A percentile compares a stretch with the other conserved stretches of the same genome.
These are phyloP conservation scores for Xylaria scruposa DNA, from an alignment of 495 filamentous ascomycete genomes.

Conservation along the genomic window DNA sequence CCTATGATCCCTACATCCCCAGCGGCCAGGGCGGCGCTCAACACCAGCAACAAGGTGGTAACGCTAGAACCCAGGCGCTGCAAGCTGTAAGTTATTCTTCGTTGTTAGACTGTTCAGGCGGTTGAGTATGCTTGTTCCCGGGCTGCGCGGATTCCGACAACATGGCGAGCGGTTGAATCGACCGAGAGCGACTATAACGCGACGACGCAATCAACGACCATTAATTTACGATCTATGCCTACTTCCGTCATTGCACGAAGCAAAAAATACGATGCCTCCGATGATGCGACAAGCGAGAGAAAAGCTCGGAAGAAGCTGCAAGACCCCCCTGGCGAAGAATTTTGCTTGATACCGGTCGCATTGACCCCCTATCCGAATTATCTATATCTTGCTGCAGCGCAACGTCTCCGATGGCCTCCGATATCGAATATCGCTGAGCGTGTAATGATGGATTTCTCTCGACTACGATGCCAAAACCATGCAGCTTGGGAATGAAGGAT, in stretches of 20 bases:
- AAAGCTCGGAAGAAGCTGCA: background rate
- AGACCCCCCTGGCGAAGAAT: background rate
- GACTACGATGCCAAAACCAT: background rate
- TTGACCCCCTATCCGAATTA: background rate
- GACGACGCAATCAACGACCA: background rate
- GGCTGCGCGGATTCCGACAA: conserved; percentile 29
- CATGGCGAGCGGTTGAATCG: background rate
- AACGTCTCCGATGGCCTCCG: background rate
- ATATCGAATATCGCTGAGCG: background rate
- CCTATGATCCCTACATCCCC: conserved; percentile 94
- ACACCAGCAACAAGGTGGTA: conserved; percentile 51
- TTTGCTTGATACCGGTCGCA: background rate
- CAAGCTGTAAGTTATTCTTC: conserved; percentile 73
- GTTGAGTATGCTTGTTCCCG: conserved; percentile 29
- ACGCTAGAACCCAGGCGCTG: conserved; percentile 65
- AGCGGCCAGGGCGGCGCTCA: conserved; percentile 57
- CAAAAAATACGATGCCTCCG: background rate
- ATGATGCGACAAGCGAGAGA: conserved; percentile 5
- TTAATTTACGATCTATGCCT: background rate
- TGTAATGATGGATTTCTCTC: background rate
- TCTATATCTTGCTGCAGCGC: background rate
- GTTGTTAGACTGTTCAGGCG: conserved; percentile 9
- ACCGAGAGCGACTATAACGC: background rate
- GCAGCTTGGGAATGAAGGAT: background rate
- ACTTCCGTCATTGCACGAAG: background rate